Percentiles rank a stretch among this genome's conserved stretches.
Conservation (phyloP, 805 yeast species). For the Pichia gijzeniarum region DNA sequence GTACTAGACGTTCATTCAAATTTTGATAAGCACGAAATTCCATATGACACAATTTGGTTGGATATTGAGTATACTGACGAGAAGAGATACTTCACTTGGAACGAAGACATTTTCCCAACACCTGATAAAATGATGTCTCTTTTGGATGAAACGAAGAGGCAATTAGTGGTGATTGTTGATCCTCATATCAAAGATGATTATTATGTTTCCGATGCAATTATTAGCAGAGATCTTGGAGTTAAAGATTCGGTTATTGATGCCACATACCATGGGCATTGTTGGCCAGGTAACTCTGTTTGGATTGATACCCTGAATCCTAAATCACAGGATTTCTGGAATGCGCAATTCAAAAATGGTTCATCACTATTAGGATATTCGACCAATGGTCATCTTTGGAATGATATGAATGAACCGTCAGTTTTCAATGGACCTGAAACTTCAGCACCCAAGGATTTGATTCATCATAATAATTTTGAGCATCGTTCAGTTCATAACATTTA, state of each 20-base stretch:
- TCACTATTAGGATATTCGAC: constrained; percentile 42
- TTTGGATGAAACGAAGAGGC: constrained; percentile 68
- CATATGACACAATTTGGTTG: constrained; percentile 90
- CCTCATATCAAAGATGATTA: constrained; percentile 83
- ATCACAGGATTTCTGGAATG: constrained; percentile 54
- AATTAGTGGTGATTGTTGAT: constrained; percentile 79
- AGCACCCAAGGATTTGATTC: constrained; percentile 75
- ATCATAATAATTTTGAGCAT: constrained; percentile 79
- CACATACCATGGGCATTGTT: constrained; percentile 76
- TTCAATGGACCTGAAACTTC: constrained; percentile 94
- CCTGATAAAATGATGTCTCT: constrained; percentile 62
- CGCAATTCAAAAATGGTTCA: constrained; percentile 41
- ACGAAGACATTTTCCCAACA: constrained; percentile 61
- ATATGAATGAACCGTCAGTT: constrained; percentile 96
- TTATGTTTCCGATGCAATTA: constrained; percentile 50
- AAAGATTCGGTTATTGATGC: constrained; percentile 42
- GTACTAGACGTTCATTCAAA: constrained; percentile 62
- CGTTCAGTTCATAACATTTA: constrained; percentile 85
- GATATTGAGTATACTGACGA: constrained; percentile 88
- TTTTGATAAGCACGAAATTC: constrained; percentile 70
- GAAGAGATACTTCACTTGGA: constrained; percentile 92
- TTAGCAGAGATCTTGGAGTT: constrained; percentile 41
- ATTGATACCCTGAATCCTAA: constrained; percentile 72
- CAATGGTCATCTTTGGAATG: constrained; percentile 89
- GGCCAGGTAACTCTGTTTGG: constrained; percentile 98